Percentiles rank a stretch among this genome's conserved stretches.
Conservation (phyloP, 148 eudicot species). For the Chenopodium berlandieri region DNA sequence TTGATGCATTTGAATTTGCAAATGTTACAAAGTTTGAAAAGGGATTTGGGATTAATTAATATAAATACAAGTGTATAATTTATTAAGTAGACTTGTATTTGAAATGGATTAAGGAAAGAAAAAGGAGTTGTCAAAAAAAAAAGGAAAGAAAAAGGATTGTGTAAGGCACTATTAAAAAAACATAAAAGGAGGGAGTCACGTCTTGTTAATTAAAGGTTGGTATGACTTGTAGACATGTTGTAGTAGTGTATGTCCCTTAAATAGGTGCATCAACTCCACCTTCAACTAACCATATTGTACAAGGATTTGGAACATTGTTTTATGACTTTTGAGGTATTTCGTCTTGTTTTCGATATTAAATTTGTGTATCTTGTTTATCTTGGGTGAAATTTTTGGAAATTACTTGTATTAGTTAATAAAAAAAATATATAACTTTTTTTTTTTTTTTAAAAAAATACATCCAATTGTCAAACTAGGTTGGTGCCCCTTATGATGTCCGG, state of each 20-base stretch:
- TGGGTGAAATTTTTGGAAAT: too few species aligned
- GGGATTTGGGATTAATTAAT: background rate
- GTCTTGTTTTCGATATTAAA: too few species aligned
- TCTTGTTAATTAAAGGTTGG: slow-evolving; percentile 12
- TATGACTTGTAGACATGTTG: slow-evolving; percentile 12
- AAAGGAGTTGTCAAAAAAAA: too few species aligned
- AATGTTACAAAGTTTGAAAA: background rate
- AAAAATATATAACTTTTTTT: too few species aligned
- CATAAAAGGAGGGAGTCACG: slow-evolving; percentile 26
- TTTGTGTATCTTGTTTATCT: too few species aligned
- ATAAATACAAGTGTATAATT: too few species aligned
- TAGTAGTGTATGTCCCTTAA: slow-evolving; percentile 6
- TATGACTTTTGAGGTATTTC: background rate
- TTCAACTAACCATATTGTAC: slow-evolving; percentile 9
- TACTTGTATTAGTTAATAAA: too few species aligned
- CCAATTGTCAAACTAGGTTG: too few species aligned
- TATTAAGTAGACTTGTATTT: too few species aligned
- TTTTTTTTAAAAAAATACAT: too few species aligned
- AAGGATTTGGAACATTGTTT: background rate
- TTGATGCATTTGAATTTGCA: background rate
- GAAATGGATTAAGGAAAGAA: background rate
- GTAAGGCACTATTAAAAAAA: slow-evolving; percentile 16
- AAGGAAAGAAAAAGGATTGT: background rate
- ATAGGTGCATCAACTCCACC: slow-evolving; percentile 20
- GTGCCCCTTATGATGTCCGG: too few species aligned